These are phyloP conservation scores for Hirschioporus abietinus DNA, from an alignment of 768 basidiomycete genomes.

Conservation along the genomic window DNA sequence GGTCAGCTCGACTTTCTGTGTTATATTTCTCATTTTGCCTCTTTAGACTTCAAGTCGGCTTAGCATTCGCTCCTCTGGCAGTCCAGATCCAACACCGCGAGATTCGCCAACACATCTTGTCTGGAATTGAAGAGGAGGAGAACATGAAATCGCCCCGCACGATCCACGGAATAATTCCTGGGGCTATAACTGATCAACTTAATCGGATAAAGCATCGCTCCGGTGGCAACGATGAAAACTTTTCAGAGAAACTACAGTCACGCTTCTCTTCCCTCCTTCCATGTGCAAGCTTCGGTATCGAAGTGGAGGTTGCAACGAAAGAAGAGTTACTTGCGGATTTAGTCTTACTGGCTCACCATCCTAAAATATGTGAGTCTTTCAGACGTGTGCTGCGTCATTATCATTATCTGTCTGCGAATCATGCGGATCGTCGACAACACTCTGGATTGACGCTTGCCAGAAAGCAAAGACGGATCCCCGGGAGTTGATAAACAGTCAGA, in stretches of 20 bases:
- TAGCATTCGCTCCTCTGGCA: constrained; percentile 62
- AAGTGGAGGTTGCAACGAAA: constrained; percentile 31
- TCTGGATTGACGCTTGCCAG: constrained; percentile 83
- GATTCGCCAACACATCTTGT: constrained; percentile 43
- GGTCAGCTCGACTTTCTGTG: neutral
- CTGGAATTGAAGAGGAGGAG: constrained; percentile 35
- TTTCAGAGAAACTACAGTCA: constrained; percentile 42
- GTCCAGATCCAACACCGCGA: constrained; percentile 52
- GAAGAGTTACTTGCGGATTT: constrained; percentile 48
- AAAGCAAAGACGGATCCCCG: constrained; percentile 62
- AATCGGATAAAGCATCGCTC: constrained; percentile 30
- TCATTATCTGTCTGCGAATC: neutral
- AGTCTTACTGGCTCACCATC: constrained; percentile 72
- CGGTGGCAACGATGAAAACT: constrained; percentile 34
- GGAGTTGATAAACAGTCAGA: constrained; percentile 44
- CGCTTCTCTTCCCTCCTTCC: constrained; percentile 50
- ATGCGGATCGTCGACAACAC: constrained; percentile 50
- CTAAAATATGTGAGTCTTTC: constrained; percentile 45
- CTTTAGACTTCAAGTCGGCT: constrained; percentile 55
- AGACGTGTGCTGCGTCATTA: neutral
- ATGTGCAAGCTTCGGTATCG: constrained; percentile 41
- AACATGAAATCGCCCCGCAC: constrained; percentile 39
- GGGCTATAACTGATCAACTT: constrained; percentile 49
- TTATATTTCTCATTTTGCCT: constrained; percentile 7
- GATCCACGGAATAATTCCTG: constrained; percentile 47